phyloP scores from a whole-genome alignment of 1,284 basidiomycete genomes.

The Tetrapyrgos nigripes region DNA sequence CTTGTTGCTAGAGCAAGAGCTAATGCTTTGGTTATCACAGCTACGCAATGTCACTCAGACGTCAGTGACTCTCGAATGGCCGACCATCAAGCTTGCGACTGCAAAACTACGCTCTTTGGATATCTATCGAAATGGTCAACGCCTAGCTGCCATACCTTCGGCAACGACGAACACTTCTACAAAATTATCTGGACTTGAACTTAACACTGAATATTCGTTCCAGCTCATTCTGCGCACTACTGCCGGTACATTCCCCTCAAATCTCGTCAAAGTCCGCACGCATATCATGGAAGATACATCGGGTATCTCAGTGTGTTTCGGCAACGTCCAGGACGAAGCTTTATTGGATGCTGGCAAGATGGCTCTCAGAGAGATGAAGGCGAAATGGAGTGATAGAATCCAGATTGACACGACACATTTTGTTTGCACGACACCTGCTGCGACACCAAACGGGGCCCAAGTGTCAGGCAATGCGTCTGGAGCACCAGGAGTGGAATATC shows the following conservation, averaged over 20 bases:
- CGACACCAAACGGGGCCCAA: constrained; percentile 66
- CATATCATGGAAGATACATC: constrained; percentile 95
- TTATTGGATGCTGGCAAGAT: constrained; percentile 80
- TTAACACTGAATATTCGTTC: constrained; percentile 91
- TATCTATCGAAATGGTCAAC: constrained; percentile 89
- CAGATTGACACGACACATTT: constrained; percentile 98
- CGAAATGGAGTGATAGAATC: constrained; percentile 89
- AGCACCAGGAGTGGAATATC: constrained; percentile 85
- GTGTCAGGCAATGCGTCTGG: constrained; percentile 53
- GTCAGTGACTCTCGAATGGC: constrained; percentile 93
- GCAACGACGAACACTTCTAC: constrained; percentile 84
- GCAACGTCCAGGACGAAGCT: constrained; percentile 77
- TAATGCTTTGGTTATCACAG: constrained; percentile 37
- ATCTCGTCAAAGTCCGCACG: constrained; percentile 81
- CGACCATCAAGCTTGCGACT: constrained; percentile 82
- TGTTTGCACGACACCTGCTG: constrained; percentile 88
- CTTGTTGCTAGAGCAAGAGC: neutral
- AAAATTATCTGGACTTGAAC: constrained; percentile 88
- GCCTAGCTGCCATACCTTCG: constrained; percentile 86
- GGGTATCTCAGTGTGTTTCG: constrained; percentile 92
- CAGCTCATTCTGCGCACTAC: constrained; percentile 91
- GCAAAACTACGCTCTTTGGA: constrained; percentile 87
- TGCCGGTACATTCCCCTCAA: constrained; percentile 88
- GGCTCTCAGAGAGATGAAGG: constrained; percentile 83
- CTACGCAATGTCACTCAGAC: constrained; percentile 96